phyloP scores from a whole-genome alignment of 148 eudicot species.

The Rhododendron vialii region DNA sequence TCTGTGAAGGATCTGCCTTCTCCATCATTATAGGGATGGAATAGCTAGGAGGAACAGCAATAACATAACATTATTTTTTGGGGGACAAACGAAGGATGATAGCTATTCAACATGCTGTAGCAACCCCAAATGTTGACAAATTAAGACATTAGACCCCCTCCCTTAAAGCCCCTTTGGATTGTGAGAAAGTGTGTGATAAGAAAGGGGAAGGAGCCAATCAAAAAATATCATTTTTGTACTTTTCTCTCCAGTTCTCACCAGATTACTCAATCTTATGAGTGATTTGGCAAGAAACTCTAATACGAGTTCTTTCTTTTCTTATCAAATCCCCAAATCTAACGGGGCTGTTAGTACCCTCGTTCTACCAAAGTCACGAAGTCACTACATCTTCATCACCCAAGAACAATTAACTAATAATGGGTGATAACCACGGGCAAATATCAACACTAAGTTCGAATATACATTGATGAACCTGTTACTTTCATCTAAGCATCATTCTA shows the following conservation, averaged over 20 bases:
- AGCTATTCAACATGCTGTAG: neutral
- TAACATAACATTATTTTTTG: neutral
- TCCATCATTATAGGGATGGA: slow-evolving; percentile 39
- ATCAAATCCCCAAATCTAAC: neutral
- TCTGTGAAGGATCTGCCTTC: slow-evolving; percentile 52
- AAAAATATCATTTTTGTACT: neutral
- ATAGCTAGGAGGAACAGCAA: slow-evolving; percentile 18
- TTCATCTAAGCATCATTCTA: neutral
- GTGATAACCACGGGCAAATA: neutral
- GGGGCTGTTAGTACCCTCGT: neutral
- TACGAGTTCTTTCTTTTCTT: neutral
- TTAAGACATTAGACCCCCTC: neutral
- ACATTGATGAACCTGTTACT: neutral
- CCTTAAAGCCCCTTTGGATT: neutral
- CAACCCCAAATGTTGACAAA: neutral
- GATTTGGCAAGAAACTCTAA: neutral
- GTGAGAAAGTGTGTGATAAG: neutral
- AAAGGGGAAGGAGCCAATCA: neutral
- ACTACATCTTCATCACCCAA: neutral
- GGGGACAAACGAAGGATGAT: neutral
- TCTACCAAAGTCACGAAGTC: neutral
- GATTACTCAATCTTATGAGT: neutral
- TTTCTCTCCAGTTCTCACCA: neutral
- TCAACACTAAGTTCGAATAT: neutral
- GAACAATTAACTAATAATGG: neutral